Percentiles rank a stretch among this genome's conserved stretches.
These are phyloP conservation scores for Ophiobolus disseminans DNA, from an alignment of 2,329 filamentous ascomycete genomes.

Conservation along the genomic window DNA sequence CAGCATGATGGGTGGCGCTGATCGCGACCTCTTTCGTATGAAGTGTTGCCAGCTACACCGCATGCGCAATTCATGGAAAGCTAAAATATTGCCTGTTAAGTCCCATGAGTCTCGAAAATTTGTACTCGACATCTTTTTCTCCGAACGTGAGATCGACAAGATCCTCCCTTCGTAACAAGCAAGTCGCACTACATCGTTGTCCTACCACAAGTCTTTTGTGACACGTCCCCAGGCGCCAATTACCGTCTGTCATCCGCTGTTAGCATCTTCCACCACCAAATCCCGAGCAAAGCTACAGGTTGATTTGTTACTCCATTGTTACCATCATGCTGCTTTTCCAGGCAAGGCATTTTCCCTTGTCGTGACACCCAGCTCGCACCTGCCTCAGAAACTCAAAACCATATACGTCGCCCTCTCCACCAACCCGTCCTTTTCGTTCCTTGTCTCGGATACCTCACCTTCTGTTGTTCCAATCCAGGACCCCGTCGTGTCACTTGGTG, in stretches of 20 bases:
- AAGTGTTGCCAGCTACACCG: background rate
- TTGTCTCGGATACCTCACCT: background rate
- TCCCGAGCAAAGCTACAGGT: background rate
- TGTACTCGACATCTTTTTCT: background rate
- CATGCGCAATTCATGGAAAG: too few relatives aligned
- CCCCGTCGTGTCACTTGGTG: conserved; percentile 29
- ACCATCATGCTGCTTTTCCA: conserved; percentile 1
- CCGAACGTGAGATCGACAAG: background rate
- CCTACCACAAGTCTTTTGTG: conserved; percentile 13
- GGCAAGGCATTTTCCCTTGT: background rate
- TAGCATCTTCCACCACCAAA: background rate
- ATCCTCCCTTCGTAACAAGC: conserved; percentile 5
- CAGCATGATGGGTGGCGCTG: conserved; percentile 1
- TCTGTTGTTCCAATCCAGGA: conserved; percentile 12
- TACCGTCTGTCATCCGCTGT: conserved; percentile 10
- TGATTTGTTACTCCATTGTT: background rate
- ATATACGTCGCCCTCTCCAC: background rate
- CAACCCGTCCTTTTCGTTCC: background rate
- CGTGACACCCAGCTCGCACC: background rate
- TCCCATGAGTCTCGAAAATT: too few relatives aligned
- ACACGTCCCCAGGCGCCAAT: conserved; percentile 10
- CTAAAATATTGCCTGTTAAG: too few relatives aligned
- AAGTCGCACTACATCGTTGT: conserved; percentile 13
- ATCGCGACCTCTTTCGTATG: conserved; percentile 4
- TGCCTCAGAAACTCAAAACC: background rate